Evolutionary conservation across 257 asterid species (phyloP), one percentile per base, ranked within the genome.

Genomic region (Primulina huaijiensis): DNA sequence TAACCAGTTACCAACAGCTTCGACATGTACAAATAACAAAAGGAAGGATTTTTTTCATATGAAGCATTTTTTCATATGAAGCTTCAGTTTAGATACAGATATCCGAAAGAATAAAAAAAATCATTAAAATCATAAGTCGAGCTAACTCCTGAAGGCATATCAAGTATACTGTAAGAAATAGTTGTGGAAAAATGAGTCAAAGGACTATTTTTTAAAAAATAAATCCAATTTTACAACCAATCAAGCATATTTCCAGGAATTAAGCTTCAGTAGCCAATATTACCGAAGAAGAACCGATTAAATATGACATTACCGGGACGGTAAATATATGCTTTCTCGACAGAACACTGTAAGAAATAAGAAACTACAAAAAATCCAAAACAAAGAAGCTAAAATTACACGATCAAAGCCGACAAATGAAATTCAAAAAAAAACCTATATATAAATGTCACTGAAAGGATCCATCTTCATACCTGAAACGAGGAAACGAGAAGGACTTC

Each of bases 391-490:
- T 29, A 68, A 65, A 35, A 19, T 16, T 65, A 72, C 46, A 65
- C 59, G 21, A 37, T 58, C 46, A 25, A 75, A 67, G 21, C 14
- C 27, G 29, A 56, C 1, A 34, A 61, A 38, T 55, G 11, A 55
- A 70, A 34, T 21, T 29, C 27, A 67, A 46, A 65, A 68, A 20
- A 63, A 65, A 17, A 46, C n/a, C 20, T 46, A 67, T 25, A 62
- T 52, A 53, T 43, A 37, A 65, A 50, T 16, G 58, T 43, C 20
- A 60, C 60, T 10, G 31, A 60, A 67, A 66, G 8, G 67, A 62
- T 29, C 19, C 6, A 61, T 31, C 10, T 16, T 7, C 65, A 68
- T 4, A 78, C 85, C 85, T 76, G 78, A 30, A 66, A 52, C n/a
- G 61, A 59, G 8, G 27, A n/a, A 17, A 55, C 7, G 17, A 43